These are phyloP conservation scores for Hypoxylon crocopeplum DNA, from an alignment of 495 filamentous ascomycete genomes.

Conservation along the genomic window DNA sequence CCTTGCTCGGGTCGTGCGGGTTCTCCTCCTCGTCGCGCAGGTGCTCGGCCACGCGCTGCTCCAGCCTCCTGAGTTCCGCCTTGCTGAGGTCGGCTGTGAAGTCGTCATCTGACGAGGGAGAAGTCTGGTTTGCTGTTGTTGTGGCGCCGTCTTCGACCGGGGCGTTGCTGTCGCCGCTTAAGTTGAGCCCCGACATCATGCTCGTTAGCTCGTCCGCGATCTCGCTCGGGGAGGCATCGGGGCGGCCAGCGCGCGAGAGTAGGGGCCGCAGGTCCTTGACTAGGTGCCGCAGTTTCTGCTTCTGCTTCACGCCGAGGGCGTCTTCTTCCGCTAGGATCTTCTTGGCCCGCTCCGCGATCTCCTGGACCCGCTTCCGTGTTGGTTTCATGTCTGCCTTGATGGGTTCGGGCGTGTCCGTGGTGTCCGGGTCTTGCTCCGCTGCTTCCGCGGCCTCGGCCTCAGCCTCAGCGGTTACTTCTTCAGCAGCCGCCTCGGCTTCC, in stretches of 20 bases:
- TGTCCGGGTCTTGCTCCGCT: conserved; percentile 40
- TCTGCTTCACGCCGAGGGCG: conserved; percentile 40
- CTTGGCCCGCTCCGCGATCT: conserved; percentile 39
- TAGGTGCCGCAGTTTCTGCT: conserved; percentile 45
- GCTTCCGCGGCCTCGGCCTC: conserved; percentile 38
- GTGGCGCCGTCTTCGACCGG: no score
- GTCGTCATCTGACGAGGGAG: no score
- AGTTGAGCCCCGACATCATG: conserved; percentile 32
- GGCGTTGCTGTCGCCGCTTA: conserved; percentile 7
- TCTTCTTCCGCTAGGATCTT: conserved; percentile 26
- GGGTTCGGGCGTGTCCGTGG: conserved; percentile 39
- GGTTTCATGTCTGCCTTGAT: conserved; percentile 35
- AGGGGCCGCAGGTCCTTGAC: conserved; percentile 38
- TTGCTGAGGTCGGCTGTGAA: conserved; percentile 38
- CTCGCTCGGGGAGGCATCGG: conserved; percentile 21
- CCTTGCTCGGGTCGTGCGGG: conserved; percentile 75
- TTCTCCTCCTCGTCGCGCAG: conserved; percentile 61
- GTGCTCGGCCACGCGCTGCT: conserved; percentile 37
- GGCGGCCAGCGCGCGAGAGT: conserved; percentile 30
- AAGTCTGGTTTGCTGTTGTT: neutral
- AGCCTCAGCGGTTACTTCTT: conserved; percentile 25
- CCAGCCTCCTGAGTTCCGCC: conserved; percentile 44
- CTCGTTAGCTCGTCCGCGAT: conserved; percentile 40
- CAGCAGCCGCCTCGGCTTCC: conserved; percentile 36
- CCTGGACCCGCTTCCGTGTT: conserved; percentile 32